These are phyloP conservation scores for Ganoderma sp. DNA, from an alignment of 1,284 basidiomycete species.

Conservation along the genomic window DNA sequence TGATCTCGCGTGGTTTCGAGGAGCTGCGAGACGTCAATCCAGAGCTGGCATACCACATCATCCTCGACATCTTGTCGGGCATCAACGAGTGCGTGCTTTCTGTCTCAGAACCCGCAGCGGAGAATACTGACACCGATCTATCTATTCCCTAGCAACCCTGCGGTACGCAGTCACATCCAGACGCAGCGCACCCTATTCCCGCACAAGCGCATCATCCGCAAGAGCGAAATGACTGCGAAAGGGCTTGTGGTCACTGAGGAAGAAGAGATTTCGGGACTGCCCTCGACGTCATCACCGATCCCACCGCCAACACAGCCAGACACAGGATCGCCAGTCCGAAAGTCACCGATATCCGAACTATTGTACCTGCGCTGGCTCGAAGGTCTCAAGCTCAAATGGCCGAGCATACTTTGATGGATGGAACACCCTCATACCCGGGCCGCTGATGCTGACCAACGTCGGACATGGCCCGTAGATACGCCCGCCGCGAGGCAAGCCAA, in stretches of 20 bases:
- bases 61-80: constrained; percentile 88
- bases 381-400: constrained; percentile 88
- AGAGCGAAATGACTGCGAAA: constrained; percentile 81
- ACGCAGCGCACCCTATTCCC: constrained; percentile 76
- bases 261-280: constrained; percentile 65
- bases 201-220: constrained; percentile 77
- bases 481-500: neutral
- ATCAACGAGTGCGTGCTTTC: constrained; percentile 80
- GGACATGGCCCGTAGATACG: neutral
- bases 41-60: constrained; percentile 82
- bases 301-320: constrained; percentile 35
- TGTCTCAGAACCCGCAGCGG: constrained; percentile 1
- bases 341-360: constrained; percentile 90
- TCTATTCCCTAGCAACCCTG: constrained; percentile 58
- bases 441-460: neutral
- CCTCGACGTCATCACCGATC: constrained; percentile 42
- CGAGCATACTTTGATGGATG: constrained; percentile 62
- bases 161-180: constrained; percentile 80
- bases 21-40: constrained; percentile 85
- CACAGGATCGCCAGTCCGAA: constrained; percentile 50
- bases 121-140: constrained; percentile 23
- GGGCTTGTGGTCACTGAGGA: constrained; percentile 81
- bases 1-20: constrained; percentile 87
- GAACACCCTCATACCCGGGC: neutral
- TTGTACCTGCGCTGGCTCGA: constrained; percentile 96